Conservation (phyloP, 108 stramenopile species). For the Parietichytrium sp. region DNA sequence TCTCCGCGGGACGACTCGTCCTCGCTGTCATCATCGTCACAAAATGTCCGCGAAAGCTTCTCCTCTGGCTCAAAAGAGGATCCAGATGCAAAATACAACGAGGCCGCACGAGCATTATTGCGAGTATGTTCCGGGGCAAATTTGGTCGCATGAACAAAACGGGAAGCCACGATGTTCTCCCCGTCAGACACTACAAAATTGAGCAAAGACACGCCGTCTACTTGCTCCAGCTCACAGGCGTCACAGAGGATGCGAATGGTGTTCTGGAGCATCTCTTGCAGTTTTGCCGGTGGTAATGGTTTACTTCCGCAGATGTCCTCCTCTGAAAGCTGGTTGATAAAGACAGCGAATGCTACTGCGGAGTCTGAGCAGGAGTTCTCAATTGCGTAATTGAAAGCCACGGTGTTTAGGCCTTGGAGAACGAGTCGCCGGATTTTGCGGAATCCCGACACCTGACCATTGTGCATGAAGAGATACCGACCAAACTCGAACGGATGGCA, state of each 20-base stretch:
- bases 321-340: constrained; percentile 48
- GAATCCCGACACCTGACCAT: constrained; percentile 37
- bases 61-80: constrained; percentile 37
- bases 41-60: background rate
- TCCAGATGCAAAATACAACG: constrained; percentile 42
- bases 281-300: background rate
- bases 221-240: constrained; percentile 32
- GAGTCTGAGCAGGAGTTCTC: constrained; percentile 52
- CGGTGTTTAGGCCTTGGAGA: constrained; percentile 43
- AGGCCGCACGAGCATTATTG: constrained; percentile 31
- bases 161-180: constrained; percentile 51
- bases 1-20: too few species aligned
- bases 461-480: constrained; percentile 43
- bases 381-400: constrained; percentile 47
- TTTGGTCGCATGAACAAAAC: constrained; percentile 41
- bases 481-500: constrained; percentile 46
- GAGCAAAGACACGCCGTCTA: constrained; percentile 11
- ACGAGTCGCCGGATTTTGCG: background rate
- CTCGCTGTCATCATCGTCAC: too few species aligned
- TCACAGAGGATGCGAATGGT: constrained; percentile 39
- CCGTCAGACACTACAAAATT: constrained; percentile 63
- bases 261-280: constrained; percentile 43
- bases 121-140: background rate
- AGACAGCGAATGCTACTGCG: constrained; percentile 54
- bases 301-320: constrained; percentile 34